These are phyloP conservation scores for Colletotrichum camelliae DNA, from an alignment of 2,329 filamentous ascomycete species.

Conservation along the genomic window DNA sequence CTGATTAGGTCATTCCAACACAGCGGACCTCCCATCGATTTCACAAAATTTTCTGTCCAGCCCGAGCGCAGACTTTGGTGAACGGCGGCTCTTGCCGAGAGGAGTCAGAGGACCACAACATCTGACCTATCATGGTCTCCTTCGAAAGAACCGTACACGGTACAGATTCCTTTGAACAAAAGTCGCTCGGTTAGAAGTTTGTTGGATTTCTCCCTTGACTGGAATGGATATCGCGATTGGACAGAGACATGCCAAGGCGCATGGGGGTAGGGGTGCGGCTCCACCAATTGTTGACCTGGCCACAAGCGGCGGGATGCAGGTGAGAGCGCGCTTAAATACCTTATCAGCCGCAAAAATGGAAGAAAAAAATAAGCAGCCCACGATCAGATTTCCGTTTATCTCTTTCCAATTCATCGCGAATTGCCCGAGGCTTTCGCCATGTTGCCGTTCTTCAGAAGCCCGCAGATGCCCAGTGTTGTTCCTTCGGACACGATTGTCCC, in stretches of 20 bases:
- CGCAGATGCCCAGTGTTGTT: not conserved
- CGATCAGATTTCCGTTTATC: not conserved
- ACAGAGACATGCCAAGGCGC: not conserved
- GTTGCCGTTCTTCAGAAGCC: not conserved
- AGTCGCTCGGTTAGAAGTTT: not conserved
- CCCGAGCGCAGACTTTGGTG: not conserved
- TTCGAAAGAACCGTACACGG: not conserved
- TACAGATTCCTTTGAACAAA: not conserved
- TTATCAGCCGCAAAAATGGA: not conserved
- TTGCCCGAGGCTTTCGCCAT: not conserved
- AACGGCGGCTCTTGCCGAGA: too few relatives aligned
- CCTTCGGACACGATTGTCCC: constrained; percentile 30
- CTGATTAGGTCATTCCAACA: not conserved
- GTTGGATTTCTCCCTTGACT: not conserved
- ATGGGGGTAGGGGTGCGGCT: not conserved
- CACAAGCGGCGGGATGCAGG: not conserved
- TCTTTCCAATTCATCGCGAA: not conserved
- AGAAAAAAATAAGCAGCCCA: not conserved
- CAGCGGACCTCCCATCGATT: not conserved
- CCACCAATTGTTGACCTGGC: not conserved
- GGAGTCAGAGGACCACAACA: not conserved
- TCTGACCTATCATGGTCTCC: not conserved
- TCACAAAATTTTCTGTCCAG: not conserved
- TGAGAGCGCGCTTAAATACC: not conserved
- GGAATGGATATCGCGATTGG: not conserved